phyloP scores from a whole-genome alignment of 495 filamentous ascomycete genomes.

The Margaritispora aquatica region DNA sequence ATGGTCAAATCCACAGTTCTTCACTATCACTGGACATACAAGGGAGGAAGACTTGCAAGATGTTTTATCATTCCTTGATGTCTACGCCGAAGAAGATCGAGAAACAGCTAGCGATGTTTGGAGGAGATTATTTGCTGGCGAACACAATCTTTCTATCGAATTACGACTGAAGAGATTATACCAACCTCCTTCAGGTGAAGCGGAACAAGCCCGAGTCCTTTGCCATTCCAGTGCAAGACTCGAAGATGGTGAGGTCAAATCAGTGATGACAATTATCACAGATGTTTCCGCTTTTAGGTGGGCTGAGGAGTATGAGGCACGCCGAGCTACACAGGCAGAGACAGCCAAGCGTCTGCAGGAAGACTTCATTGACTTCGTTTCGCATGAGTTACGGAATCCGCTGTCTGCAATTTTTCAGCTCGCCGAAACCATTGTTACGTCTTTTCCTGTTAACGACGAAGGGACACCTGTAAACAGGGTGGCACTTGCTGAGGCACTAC shows the following conservation, averaged over 20 bases:
- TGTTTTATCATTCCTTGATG: constrained; percentile 12
- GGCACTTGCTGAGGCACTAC: neutral
- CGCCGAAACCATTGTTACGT: constrained; percentile 40
- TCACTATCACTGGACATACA: constrained; percentile 8
- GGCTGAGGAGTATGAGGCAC: constrained; percentile 56
- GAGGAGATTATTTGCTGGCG: constrained; percentile 2
- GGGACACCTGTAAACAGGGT: constrained; percentile 9
- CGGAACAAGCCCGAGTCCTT: constrained; percentile 13
- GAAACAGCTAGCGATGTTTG: constrained; percentile 5
- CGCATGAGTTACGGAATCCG: constrained; percentile 15
- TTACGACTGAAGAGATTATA: constrained; percentile 10
- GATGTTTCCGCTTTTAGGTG: constrained; percentile 46
- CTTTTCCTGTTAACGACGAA: constrained; percentile 3
- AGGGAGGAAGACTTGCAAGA: constrained; percentile 36
- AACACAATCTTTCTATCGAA: constrained; percentile 6
- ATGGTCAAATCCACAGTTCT: constrained; percentile 21
- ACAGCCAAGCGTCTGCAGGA: constrained; percentile 66
- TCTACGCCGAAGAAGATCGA: constrained; percentile 10
- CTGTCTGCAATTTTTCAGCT: constrained; percentile 68
- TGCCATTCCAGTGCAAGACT: neutral
- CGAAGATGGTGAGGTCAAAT: constrained; percentile 10
- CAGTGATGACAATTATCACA: constrained; percentile 13
- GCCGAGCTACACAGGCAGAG: constrained; percentile 52
- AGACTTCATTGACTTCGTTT: constrained; percentile 66
- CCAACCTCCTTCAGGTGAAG: constrained; percentile 11